phyloP scores from a whole-genome alignment of 495 filamentous ascomycete genomes.

The Penicillium simplicissimum region DNA sequence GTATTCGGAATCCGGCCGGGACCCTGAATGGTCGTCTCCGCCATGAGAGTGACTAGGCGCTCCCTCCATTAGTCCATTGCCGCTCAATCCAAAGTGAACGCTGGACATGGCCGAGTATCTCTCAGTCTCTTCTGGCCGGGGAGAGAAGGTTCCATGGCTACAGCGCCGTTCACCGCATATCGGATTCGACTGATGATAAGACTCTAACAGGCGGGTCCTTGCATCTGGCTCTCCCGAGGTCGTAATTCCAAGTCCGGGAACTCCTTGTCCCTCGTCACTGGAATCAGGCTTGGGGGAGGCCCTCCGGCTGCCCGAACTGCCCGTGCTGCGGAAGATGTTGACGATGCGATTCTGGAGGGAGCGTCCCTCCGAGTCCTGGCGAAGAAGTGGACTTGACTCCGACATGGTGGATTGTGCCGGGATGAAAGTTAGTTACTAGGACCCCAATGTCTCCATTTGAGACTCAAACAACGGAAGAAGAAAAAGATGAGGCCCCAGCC shows the following conservation, averaged over 20 bases:
- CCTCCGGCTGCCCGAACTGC: slow-evolving; percentile 6
- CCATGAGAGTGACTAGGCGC: slow-evolving; percentile 15
- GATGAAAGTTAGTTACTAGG: background rate
- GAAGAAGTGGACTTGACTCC: slow-evolving; percentile 29
- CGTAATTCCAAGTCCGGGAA: slow-evolving; percentile 18
- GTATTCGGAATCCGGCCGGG: slow-evolving; percentile 34
- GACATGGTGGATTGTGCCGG: slow-evolving; percentile 25
- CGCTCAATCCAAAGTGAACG: slow-evolving; percentile 27
- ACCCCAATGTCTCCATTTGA: slow-evolving; percentile 2
- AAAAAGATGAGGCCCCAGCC: background rate
- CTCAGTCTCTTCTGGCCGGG: slow-evolving; percentile 52
- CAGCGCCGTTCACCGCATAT: slow-evolving; percentile 52
- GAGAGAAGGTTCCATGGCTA: slow-evolving; percentile 80
- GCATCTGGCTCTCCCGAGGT: slow-evolving; percentile 26
- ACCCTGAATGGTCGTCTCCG: slow-evolving; percentile 19
- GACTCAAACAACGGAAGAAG: slow-evolving; percentile 2
- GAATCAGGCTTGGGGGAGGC: slow-evolving; percentile 1
- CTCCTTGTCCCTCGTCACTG: slow-evolving; percentile 9
- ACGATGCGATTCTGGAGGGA: slow-evolving; percentile 41
- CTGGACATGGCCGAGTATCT: slow-evolving; percentile 24
- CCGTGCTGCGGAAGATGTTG: slow-evolving; percentile 35
- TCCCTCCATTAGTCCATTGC: slow-evolving; percentile 14
- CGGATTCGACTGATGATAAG: slow-evolving; percentile 38
- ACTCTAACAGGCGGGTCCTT: slow-evolving; percentile 41
- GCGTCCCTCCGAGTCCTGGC: slow-evolving; percentile 25